Evolutionary conservation across 2,329 filamentous ascomycete genomes (phyloP).

Genomic region (Colletotrichum theobromicola): DNA sequence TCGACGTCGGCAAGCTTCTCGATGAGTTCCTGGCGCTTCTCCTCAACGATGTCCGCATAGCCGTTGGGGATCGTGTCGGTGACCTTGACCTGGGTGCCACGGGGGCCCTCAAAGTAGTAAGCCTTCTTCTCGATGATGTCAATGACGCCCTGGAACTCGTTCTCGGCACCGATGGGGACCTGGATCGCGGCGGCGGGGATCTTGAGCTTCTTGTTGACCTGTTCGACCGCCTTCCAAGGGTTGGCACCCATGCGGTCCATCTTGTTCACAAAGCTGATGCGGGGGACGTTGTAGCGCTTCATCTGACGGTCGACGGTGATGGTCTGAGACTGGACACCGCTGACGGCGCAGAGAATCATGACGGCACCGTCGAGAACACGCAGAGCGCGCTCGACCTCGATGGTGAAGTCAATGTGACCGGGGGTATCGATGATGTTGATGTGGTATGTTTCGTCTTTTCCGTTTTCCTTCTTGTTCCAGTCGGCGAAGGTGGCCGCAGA

Average conservation of each 20-base stretch:
- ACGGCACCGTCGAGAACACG: slow-evolving; percentile 95
- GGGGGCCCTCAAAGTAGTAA: slow-evolving; percentile 87
- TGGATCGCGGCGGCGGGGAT: slow-evolving; percentile 92
- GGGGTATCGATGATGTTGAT: slow-evolving; percentile 99
- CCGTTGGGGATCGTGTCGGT: slow-evolving; percentile 85
- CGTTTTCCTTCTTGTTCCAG: slow-evolving; percentile 87
- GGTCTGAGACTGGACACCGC: slow-evolving; percentile 95
- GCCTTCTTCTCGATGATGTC: slow-evolving; percentile 92
- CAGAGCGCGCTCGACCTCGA: slow-evolving; percentile 95
- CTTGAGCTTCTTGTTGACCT: slow-evolving; percentile 96
- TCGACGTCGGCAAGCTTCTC: slow-evolving; percentile 97
- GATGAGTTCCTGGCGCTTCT: slow-evolving; percentile 85
- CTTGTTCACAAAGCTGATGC: slow-evolving; percentile 98
- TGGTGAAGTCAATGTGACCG: slow-evolving; percentile 98
- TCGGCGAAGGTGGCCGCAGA: slow-evolving; percentile 98
- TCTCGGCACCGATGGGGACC: slow-evolving; percentile 91
- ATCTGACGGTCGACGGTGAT: slow-evolving; percentile 99
- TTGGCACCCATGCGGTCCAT: slow-evolving; percentile 99
- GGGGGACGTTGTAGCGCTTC: slow-evolving; percentile 95
- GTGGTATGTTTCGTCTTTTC: slow-evolving; percentile 89
- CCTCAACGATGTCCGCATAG: slow-evolving; percentile 74
- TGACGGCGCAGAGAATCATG: slow-evolving; percentile 98
- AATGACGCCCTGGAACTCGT: slow-evolving; percentile 90
- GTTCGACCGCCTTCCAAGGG: slow-evolving; percentile 95
- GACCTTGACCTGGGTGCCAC: slow-evolving; percentile 78